phyloP scores from a whole-genome alignment of 2,329 filamentous ascomycete genomes.

The Ophiostoma pallidulum region DNA sequence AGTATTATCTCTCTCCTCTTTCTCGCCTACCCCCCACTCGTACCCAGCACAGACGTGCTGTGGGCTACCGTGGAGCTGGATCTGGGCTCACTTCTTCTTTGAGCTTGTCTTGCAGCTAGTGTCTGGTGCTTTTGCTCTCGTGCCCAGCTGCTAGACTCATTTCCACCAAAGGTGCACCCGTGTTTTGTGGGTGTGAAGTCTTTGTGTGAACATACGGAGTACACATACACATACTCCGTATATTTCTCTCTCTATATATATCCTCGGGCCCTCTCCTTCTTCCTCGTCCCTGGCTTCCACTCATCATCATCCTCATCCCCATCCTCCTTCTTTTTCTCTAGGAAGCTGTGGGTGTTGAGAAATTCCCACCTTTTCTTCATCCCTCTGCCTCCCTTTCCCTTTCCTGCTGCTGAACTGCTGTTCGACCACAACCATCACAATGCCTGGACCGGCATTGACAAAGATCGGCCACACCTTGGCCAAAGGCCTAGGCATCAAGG shows the following conservation, averaged over 20 bases:
- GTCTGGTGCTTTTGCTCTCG: constrained; percentile 3
- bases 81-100: constrained; percentile 1
- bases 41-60: not conserved
- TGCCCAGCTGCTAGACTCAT: not conserved
- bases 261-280: constrained; percentile 6
- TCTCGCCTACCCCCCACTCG: constrained; percentile 4
- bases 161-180: not conserved
- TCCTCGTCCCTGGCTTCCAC: no score
- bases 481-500: constrained; percentile 72
- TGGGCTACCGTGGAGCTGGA: constrained; percentile 15
- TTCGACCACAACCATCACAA: constrained; percentile 1
- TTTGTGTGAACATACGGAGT: no score
- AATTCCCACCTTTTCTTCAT: not conserved
- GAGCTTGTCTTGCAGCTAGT: not conserved
- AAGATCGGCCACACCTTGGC: constrained; percentile 65
- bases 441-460: constrained; percentile 25
- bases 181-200: no score
- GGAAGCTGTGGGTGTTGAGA: not conserved
- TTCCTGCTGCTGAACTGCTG: no score
- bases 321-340: not conserved
- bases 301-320: no score
- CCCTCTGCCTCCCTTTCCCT: not conserved
- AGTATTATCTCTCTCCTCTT: not conserved
- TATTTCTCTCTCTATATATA: no score
- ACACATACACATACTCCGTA: no score